Evolutionary conservation across 192 early-diverging fungal species (phyloP), one percentile per base, ranked within the genome.

Genomic region (Rhizoclosmatium sp.): DNA sequence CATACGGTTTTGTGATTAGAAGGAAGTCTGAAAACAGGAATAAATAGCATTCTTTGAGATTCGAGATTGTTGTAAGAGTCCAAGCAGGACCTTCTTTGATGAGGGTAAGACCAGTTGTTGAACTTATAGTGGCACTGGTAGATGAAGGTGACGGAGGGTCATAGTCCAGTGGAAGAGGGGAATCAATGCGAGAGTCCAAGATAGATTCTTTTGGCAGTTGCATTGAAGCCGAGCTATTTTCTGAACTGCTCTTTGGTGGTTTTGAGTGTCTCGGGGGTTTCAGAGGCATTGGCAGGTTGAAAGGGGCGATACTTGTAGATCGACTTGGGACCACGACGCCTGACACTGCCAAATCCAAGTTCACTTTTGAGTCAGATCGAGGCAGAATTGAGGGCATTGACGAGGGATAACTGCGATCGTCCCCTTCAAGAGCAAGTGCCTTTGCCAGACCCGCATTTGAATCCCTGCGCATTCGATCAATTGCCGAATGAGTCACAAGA

Each of bases 1-100:
- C 72, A 45, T 62, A 75, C 10, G 72, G 72, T 39, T 75, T 75
- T 59, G 72, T 75, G 21, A 75, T 75, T 10, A 75, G 54, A 16
- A 75, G 61, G 39, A 75, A 31, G 45, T 75, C 72, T 9, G 9
- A 62, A 45, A 75, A 64, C 4, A 75, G 59, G 46, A 75, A 75
- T 31, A 75, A 40, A 59, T 75, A 75, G 61, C 72, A 75, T 39
- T 75, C 72, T 45, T 75, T 75, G 42, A 75, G 47, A 39, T 40
- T 62, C 2, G 72, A 75, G n/a, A 75, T 60, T 2, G 72, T 75
- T 42, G 72, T 31, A 39, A 75, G 44, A 16, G 42, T 60, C 72
- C 72, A 75, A 21, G 72, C 72, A 19, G 72, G 72, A 16, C 72
- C 72, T 47, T 75, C 72, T 4, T n/a, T n/a, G 9, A 75, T 47